Conservation (phyloP, 2,329 filamentous ascomycete genomes). For the Ophiobolus disseminans region DNA sequence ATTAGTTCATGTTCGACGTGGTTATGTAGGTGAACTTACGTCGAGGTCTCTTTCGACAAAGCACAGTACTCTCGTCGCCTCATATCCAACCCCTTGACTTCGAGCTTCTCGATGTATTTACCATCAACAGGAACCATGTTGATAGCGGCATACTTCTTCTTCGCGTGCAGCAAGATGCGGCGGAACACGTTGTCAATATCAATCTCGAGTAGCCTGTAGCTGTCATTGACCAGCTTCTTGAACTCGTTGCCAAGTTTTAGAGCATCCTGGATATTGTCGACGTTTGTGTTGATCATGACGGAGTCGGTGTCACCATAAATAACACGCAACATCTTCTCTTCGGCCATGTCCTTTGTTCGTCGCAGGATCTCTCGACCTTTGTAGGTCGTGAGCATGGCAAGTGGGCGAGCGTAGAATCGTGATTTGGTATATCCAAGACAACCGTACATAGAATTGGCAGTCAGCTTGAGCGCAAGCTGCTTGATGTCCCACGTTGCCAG, state of each 20-base stretch:
- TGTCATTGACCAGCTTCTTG: constrained; percentile 92
- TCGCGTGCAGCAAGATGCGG: constrained; percentile 89
- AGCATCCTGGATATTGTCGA: constrained; percentile 89
- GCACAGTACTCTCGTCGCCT: constrained; percentile 95
- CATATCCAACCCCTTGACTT: constrained; percentile 99
- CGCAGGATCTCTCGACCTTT: constrained; percentile 97
- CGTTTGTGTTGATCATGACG: constrained; percentile 99
- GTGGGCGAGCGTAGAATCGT: constrained; percentile 92
- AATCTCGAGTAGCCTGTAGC: constrained; percentile 91
- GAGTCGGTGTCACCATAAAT: constrained; percentile 99
- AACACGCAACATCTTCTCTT: constrained; percentile 88
- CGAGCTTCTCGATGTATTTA: constrained; percentile 91
- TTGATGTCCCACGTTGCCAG: constrained; percentile 97
- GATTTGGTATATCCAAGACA: constrained; percentile 97
- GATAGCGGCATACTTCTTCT: constrained; percentile 99
- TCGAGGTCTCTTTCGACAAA: constrained; percentile 92
- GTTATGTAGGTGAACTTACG: too few relatives aligned
- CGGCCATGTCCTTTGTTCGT: constrained; percentile 94
- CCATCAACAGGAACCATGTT: constrained; percentile 90
- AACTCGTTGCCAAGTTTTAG: constrained; percentile 92
- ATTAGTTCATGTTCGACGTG: constrained; percentile 18
- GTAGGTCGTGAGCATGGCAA: constrained; percentile 94
- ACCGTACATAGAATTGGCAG: constrained; percentile 99
- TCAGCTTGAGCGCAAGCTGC: constrained; percentile 94
- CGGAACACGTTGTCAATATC: constrained; percentile 98